Conservation (phyloP, 192 early-diverging fungal species). For the Entomortierella lignicola region DNA sequence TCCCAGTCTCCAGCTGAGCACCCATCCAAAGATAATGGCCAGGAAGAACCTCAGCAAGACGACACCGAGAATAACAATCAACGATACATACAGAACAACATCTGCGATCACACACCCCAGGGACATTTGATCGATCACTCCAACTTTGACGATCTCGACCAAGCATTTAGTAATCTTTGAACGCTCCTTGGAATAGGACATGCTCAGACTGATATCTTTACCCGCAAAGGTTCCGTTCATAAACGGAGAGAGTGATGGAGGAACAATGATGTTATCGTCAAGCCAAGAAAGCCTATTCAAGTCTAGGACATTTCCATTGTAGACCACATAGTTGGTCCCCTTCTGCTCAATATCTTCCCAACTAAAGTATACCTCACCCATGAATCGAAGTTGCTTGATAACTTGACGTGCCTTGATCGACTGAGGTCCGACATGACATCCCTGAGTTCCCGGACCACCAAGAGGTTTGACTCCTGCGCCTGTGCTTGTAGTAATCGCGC, state of each 20-base stretch:
- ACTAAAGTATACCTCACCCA: conserved; percentile 73
- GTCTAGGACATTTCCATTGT: conserved; percentile 84
- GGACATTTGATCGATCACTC: conserved; percentile 79
- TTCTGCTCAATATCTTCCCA: conserved; percentile 72
- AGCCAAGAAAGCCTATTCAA: conserved; percentile 70
- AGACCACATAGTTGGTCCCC: conserved; percentile 72
- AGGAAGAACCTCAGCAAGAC: conserved; percentile 76
- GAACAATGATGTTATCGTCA: conserved; percentile 63
- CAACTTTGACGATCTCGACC: conserved; percentile 82
- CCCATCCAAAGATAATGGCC: conserved; percentile 87
- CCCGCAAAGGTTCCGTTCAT: conserved; percentile 58
- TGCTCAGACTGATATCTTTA: conserved; percentile 62
- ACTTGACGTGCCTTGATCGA: conserved; percentile 54
- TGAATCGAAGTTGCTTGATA: conserved; percentile 60
- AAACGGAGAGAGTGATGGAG: conserved; percentile 53
- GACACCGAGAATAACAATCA: conserved; percentile 75
- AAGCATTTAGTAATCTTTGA: conserved; percentile 76
- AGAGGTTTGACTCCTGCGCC: conserved; percentile 57
- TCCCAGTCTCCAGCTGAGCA: conserved; percentile 82
- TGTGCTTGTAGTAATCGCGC: conserved; percentile 63
- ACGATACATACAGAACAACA: conserved; percentile 83
- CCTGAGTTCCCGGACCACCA: conserved; percentile 64
- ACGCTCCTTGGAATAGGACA: conserved; percentile 61
- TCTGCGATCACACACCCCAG: conserved; percentile 86
- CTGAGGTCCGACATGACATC: conserved; percentile 66